Base-by-base conservation (phyloP, 2,329 filamentous ascomycete genomes). In the Fusarium sp. region DNA sequence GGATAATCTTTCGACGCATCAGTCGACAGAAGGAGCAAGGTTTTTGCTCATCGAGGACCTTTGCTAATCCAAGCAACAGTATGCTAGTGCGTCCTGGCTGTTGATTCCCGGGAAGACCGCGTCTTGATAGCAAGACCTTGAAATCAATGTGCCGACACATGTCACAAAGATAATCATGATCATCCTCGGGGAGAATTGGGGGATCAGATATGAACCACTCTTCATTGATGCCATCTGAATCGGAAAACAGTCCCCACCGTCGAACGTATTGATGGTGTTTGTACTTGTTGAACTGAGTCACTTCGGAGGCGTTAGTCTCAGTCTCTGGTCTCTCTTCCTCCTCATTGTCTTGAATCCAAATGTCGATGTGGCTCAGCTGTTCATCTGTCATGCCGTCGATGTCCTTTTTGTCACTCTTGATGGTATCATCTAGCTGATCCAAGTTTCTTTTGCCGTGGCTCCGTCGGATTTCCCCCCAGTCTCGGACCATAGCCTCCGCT, bases 61-160 rank as follows among this genome's bases (percentile, higher is more conserved):
- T 61, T 10, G 58, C 34, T 9, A 71, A 6, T 3, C 67, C 69
- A 1, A 60, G 42, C 1, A 71, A 6, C 1, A 56, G 27, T 8
- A 71, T 71, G 10, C 58, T 69, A 2, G 69, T 42, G 6, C 31
- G 24, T 6, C 69, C 69, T 20, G 67, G 63, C 20, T 67, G 37
- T 6, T 71, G 63, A 35, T 71, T 71, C 0, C 69, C 63, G 1
- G 67, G 69, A 2, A 71, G 24, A 2, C 38, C 67, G 22, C 69
- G 58, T 13, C 60, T 42, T 0, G 69, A 71, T 0, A 71, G 29
- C 5, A 71, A 37, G 1, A 27, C 27, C 13, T 5, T 38, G 22
- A 71, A 71, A 20, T 71, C 58, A 13, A 71, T 71, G 16, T 52
- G 59, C 27, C 69, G 52, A 37, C 69, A 71, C 69, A 71, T 71